phyloP scores from a whole-genome alignment of 208 protist genomes.

The Trypanosoma rangeli region DNA sequence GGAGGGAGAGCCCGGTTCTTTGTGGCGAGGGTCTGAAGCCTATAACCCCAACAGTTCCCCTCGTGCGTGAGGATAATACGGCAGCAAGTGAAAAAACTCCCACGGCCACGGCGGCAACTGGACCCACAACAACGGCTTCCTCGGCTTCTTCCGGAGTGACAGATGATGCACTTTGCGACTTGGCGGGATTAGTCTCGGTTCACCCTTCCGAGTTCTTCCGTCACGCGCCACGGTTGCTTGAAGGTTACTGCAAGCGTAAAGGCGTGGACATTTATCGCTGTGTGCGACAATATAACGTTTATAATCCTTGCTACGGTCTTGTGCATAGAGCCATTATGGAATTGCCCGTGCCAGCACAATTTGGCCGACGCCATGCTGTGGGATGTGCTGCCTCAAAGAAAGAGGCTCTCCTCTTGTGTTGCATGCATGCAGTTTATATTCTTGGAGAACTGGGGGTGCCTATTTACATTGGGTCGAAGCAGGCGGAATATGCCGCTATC shows the following conservation, averaged over 20 bases:
- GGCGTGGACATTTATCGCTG: constrained; percentile 57
- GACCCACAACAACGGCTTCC: background rate
- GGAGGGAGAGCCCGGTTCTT: background rate
- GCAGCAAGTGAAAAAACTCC: background rate
- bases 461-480: constrained; percentile 44
- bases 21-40: background rate
- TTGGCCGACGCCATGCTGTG: constrained; percentile 62
- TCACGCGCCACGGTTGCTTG: constrained; percentile 30
- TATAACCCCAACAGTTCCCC: background rate
- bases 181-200: constrained; percentile 45
- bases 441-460: constrained; percentile 63
- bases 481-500: constrained; percentile 45
- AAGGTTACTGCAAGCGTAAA: constrained; percentile 38
- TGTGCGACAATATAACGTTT: constrained; percentile 70
- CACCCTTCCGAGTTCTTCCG: constrained; percentile 55
- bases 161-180: constrained; percentile 77
- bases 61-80: background rate
- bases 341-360: constrained; percentile 54
- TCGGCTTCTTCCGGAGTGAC: background rate
- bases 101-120: background rate
- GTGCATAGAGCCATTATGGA: constrained; percentile 79
- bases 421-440: constrained; percentile 53
- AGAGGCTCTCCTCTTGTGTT: constrained; percentile 51
- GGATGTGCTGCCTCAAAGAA: constrained; percentile 63
- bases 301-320: constrained; percentile 33